phyloP scores from a whole-genome alignment of 176 grass and related monocot genomes.

The Neostapfia colusana region DNA sequence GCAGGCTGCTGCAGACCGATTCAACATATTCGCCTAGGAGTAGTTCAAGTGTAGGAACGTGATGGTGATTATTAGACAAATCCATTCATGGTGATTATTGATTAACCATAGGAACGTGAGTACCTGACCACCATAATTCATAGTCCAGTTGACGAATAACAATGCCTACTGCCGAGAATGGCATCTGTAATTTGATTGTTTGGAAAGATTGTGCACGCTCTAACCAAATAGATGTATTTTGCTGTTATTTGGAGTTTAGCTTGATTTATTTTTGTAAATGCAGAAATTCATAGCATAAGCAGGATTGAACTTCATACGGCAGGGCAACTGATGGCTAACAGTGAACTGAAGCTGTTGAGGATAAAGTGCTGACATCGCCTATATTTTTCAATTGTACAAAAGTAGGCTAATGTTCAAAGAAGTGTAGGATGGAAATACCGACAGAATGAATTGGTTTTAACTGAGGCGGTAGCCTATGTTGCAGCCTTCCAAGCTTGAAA shows the following conservation, averaged over 20 bases:
- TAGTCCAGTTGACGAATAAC: too few relatives aligned
- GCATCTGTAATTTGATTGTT: neutral
- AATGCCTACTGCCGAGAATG: neutral
- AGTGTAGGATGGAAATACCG: conserved; percentile 2
- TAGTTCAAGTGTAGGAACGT: too few relatives aligned
- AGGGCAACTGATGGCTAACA: neutral
- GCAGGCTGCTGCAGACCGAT: too few relatives aligned
- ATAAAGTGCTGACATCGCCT: neutral
- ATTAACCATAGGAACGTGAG: too few relatives aligned
- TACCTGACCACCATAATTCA: too few relatives aligned
- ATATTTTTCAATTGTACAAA: neutral
- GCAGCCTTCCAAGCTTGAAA: neutral
- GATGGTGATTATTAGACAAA: too few relatives aligned
- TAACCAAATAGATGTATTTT: neutral
- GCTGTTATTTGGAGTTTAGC: neutral
- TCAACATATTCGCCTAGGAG: too few relatives aligned
- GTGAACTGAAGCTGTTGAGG: conserved; percentile 3
- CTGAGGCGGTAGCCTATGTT: neutral
- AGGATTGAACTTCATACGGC: neutral
- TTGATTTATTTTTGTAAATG: conserved; percentile 24
- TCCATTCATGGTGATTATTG: too few relatives aligned
- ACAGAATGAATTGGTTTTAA: too few relatives aligned
- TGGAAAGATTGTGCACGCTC: neutral
- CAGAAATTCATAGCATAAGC: neutral
- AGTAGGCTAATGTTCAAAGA: conserved; percentile 25